Evolutionary conservation across 148 eudicot genomes (phyloP).

Genomic region (Camellia granthamiana): DNA sequence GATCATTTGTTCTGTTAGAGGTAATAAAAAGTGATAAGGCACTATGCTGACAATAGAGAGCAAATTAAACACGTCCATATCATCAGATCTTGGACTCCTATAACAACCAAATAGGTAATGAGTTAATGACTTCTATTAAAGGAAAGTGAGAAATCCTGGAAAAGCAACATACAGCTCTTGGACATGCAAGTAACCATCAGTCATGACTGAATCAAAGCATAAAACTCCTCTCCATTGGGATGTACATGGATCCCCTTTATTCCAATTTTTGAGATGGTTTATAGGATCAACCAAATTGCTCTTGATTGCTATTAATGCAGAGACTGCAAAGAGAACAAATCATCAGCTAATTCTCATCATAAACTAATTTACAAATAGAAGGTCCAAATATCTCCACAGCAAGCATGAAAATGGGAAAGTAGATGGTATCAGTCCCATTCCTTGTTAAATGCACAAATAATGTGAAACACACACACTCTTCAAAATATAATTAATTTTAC

Average conservation of each 20-base stretch:
- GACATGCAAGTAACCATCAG: conserved; percentile 54
- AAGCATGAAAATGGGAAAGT: neutral
- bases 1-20: neutral
- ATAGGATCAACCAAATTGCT: conserved; percentile 46
- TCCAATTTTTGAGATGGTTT: conserved; percentile 55
- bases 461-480: neutral
- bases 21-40: neutral
- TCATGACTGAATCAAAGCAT: conserved; percentile 32
- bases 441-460: neutral
- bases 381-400: neutral
- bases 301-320: conserved; percentile 49
- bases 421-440: neutral
- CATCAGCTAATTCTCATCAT: neutral
- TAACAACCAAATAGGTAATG: neutral
- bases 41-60: neutral
- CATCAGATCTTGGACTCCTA: conserved; percentile 2
- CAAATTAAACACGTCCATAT: neutral
- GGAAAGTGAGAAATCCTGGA: neutral
- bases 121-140: neutral
- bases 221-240: conserved; percentile 66
- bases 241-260: conserved; percentile 62
- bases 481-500: neutral
- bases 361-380: neutral
- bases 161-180: conserved; percentile 54
- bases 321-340: conserved; percentile 35